phyloP scores from a whole-genome alignment of 176 grass and related monocot species.

The Eleusine coracana region DNA sequence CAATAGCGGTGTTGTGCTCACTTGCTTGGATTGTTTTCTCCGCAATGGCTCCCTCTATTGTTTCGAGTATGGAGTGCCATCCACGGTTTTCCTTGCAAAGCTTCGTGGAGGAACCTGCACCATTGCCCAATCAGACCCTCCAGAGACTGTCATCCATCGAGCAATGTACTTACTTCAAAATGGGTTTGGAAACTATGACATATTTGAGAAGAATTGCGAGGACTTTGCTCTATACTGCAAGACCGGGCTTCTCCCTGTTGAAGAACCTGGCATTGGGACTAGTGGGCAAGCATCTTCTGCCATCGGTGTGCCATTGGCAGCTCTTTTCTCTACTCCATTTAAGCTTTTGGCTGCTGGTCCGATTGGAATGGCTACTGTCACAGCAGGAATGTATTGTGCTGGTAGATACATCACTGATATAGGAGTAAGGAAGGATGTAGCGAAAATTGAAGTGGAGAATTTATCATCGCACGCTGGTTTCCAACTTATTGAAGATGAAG shows the following conservation, averaged over 20 bases:
- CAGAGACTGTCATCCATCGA: slow-evolving; percentile 66
- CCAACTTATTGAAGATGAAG: slow-evolving; percentile 41
- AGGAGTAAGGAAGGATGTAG: slow-evolving; percentile 86
- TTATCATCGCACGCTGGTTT: slow-evolving; percentile 54
- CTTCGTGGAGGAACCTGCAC: slow-evolving; percentile 93
- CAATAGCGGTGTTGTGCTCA: slow-evolving; percentile 74
- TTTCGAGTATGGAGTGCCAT: slow-evolving; percentile 82
- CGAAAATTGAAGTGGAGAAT: slow-evolving; percentile 74
- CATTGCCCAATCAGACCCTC: slow-evolving; percentile 72
- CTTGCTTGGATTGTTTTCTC: slow-evolving; percentile 91
- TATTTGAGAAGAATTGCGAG: slow-evolving; percentile 99
- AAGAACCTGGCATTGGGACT: slow-evolving; percentile 71
- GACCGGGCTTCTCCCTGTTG: slow-evolving; percentile 69
- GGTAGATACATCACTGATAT: slow-evolving; percentile 92
- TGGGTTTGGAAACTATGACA: slow-evolving; percentile 87
- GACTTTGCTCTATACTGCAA: slow-evolving; percentile 99
- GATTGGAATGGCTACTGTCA: slow-evolving; percentile 91
- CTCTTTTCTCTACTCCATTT: slow-evolving; percentile 79
- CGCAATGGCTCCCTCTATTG: slow-evolving; percentile 76
- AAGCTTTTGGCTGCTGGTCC: slow-evolving; percentile 84
- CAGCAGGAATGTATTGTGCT: slow-evolving; percentile 93
- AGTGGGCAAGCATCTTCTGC: slow-evolving; percentile 87
- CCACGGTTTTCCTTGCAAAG: slow-evolving; percentile 80
- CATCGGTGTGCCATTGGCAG: slow-evolving; percentile 81
- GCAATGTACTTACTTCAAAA: slow-evolving; percentile 93